A percentile compares a stretch with the other conserved stretches of the same genome.
Evolutionary conservation across 805 yeast species (phyloP).

Genomic region (Candida sphagnicola): DNA sequence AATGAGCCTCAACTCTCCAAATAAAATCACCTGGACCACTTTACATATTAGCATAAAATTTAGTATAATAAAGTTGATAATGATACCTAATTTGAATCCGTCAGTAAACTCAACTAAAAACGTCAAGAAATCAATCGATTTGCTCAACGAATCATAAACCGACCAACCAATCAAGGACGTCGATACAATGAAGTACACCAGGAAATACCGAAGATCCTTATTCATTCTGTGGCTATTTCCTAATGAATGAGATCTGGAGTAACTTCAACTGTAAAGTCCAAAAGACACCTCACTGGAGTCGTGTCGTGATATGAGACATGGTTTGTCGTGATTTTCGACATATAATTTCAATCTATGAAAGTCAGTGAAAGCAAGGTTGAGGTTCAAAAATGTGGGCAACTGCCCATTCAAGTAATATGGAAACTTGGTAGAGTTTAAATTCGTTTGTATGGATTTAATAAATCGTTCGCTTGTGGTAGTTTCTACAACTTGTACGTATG

Average conservation of each 20-base stretch:
- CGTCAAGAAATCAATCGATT: slow-evolving; percentile 19
- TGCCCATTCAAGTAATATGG: too few species aligned
- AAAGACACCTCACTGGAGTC: not conserved
- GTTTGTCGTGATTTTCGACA: not conserved
- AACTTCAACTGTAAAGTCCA: not conserved
- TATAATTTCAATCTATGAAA: not conserved
- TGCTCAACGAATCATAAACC: slow-evolving; percentile 16
- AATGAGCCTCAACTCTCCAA: slow-evolving; percentile 70
- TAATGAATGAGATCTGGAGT: too few species aligned
- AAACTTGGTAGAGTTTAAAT: too few species aligned
- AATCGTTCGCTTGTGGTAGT: too few species aligned
- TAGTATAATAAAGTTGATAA: slow-evolving; percentile 23
- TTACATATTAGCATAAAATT: slow-evolving; percentile 26
- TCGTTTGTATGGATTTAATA: too few species aligned
- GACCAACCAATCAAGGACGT: slow-evolving; percentile 17
- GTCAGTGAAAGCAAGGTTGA: too few species aligned
- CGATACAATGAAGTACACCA: slow-evolving; percentile 5
- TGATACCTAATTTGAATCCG: slow-evolving; percentile 23
- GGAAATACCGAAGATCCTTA: slow-evolving; percentile 2
- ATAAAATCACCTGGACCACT: slow-evolving; percentile 48
- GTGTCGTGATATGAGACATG: not conserved
- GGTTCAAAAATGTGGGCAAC: too few species aligned
- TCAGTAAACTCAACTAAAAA: slow-evolving; percentile 27
- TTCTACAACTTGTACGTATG: not conserved
- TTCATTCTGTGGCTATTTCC: not conserved